Evolutionary conservation across 129 eudicot genomes (phyloP).

Genomic region (Oenanthe sinensis): DNA sequence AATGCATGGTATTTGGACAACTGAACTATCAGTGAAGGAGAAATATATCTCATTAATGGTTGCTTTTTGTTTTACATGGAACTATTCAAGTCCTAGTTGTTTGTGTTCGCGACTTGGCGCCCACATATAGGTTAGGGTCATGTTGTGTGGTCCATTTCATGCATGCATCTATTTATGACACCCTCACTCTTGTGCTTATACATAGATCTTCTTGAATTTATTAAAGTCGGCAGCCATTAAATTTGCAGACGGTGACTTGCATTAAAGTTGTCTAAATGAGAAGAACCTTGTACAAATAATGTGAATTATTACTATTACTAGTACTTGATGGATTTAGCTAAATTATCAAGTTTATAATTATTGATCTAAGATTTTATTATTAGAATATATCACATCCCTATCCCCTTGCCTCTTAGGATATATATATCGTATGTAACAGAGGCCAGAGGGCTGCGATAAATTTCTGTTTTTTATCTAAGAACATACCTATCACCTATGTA

Average conservation of each 20-base stretch:
- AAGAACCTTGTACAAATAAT: conserved; percentile 5
- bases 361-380: background rate
- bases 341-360: background rate
- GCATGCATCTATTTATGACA: background rate
- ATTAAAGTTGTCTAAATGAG: background rate
- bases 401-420: too few relatives aligned
- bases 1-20: background rate
- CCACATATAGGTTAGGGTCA: background rate
- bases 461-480: background rate
- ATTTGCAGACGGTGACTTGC: conserved; percentile 3
- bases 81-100: background rate
- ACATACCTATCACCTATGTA: too few relatives aligned
- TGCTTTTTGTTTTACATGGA: background rate
- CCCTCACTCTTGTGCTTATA: background rate
- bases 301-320: background rate
- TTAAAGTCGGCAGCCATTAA: background rate
- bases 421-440: too few relatives aligned
- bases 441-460: background rate
- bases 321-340: background rate
- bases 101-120: background rate
- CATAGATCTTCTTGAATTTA: conserved; percentile 1
- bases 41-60: background rate
- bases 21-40: background rate
- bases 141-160: background rate
- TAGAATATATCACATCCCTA: too few relatives aligned